A percentile compares a stretch with the other conserved stretches of the same genome.
Evolutionary conservation across 2,329 filamentous ascomycete species (phyloP).

Genomic region (Davidsoniella australis): DNA sequence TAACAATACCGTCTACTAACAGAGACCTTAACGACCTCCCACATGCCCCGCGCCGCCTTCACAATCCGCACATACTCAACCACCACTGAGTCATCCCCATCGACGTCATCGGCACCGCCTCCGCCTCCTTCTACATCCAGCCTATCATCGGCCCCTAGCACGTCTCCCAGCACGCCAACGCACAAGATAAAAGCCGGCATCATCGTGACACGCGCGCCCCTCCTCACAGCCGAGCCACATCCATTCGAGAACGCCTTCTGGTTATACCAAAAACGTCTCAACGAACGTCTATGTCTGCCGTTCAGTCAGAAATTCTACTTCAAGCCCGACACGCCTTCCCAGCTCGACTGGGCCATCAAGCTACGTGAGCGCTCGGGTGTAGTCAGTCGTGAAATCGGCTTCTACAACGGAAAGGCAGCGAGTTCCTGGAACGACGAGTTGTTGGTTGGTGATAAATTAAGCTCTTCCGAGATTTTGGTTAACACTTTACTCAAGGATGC

Average conservation of each 20-base stretch:
- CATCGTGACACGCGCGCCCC: constrained; percentile 72
- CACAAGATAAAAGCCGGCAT: constrained; percentile 47
- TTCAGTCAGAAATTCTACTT: constrained; percentile 91
- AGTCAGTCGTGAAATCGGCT: constrained; percentile 68
- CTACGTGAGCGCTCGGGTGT: constrained; percentile 54
- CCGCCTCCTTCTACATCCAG: constrained; percentile 14
- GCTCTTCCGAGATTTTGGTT: constrained; percentile 44
- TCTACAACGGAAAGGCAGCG: constrained; percentile 54
- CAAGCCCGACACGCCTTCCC: constrained; percentile 70
- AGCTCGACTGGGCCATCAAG: constrained; percentile 83
- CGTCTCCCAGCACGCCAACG: constrained; percentile 15
- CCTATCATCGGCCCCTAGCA: constrained; percentile 9
- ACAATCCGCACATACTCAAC: constrained; percentile 20
- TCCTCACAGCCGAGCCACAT: constrained; percentile 68
- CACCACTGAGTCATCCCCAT: constrained; percentile 15
- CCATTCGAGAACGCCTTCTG: constrained; percentile 86
- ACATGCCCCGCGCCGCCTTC: constrained; percentile 1
- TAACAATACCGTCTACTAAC: background rate
- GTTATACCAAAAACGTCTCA: constrained; percentile 93
- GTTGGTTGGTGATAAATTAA: constrained; percentile 52
- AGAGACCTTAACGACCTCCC: constrained; percentile 3
- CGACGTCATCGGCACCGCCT: constrained; percentile 13
- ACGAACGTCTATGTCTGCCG: constrained; percentile 74
- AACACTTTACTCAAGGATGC: constrained; percentile 61
- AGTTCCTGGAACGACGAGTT: constrained; percentile 86